These are phyloP conservation scores for Alternaria triticina DNA, from an alignment of 2,329 filamentous ascomycete genomes.

Conservation along the genomic window DNA sequence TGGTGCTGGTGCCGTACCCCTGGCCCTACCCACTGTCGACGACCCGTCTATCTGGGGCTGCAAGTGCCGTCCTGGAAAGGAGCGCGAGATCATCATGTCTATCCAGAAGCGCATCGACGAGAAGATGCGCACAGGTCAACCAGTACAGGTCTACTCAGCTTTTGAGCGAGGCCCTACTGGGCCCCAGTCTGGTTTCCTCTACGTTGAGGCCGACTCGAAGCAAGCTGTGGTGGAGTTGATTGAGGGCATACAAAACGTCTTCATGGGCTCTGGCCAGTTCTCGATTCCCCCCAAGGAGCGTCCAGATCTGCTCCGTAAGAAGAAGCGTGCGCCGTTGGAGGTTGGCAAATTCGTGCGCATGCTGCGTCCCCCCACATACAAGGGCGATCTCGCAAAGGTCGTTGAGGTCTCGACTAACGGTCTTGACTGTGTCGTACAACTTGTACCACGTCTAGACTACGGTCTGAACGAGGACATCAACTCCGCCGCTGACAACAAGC, in stretches of 20 bases:
- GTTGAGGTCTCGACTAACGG: constrained; percentile 93
- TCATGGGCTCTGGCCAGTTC: constrained; percentile 83
- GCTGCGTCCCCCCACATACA: constrained; percentile 78
- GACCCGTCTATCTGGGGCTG: constrained; percentile 97
- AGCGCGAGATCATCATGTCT: constrained; percentile 85
- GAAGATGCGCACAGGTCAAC: constrained; percentile 75
- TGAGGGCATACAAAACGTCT: constrained; percentile 86
- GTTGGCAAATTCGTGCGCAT: constrained; percentile 93
- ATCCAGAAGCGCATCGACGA: constrained; percentile 91
- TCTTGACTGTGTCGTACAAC: constrained; percentile 81
- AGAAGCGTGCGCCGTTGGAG: constrained; percentile 79
- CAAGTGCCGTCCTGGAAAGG: constrained; percentile 92
- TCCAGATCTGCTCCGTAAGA: constrained; percentile 90
- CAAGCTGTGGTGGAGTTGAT: constrained; percentile 84
- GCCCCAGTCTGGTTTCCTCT: constrained; percentile 92
- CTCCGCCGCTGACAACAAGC: constrained; percentile 65
- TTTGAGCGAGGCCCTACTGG: constrained; percentile 80
- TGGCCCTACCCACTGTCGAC: constrained; percentile 89
- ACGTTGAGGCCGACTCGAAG: constrained; percentile 88
- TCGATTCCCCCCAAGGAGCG: constrained; percentile 96
- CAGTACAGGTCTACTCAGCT: constrained; percentile 83
- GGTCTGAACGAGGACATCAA: constrained; percentile 80
- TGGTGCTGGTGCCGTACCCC: constrained; percentile 43
- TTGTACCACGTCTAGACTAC: constrained; percentile 92
- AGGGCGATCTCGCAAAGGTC: constrained; percentile 88